phyloP scores from a whole-genome alignment of 2,329 filamentous ascomycete species.

The Cryoendolithus antarcticus region DNA sequence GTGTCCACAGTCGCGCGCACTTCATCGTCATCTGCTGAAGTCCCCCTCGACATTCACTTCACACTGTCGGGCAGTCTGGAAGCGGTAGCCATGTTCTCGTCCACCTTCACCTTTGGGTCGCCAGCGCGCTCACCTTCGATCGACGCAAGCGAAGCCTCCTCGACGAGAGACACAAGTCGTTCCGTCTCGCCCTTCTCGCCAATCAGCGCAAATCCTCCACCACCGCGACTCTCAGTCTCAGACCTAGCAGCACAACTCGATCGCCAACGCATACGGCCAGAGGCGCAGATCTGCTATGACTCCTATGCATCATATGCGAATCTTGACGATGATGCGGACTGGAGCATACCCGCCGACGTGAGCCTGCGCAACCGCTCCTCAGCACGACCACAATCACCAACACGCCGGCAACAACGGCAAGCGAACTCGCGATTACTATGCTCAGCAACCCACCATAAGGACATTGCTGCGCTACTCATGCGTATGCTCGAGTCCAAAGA shows the following conservation, averaged over 20 bases:
- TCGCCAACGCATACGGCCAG: conserved; percentile 12
- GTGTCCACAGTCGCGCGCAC: no score
- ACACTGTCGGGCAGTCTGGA: no score
- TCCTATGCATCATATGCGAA: conserved; percentile 22
- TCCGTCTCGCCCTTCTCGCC: conserved; percentile 23
- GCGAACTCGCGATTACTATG: conserved; percentile 29
- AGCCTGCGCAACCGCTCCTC: conserved; percentile 8
- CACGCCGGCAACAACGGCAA: conserved; percentile 29
- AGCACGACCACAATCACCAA: conserved; percentile 21
- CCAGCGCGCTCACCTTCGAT: no score
- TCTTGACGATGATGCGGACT: conserved; percentile 18
- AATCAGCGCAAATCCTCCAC: conserved; percentile 9
- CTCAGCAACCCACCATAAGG: conserved; percentile 25
- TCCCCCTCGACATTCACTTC: no score
- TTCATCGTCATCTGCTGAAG: no score
- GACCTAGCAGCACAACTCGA: conserved; percentile 21
- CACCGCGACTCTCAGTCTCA: conserved; percentile 17
- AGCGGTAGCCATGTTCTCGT: no score
- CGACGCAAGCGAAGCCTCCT: conserved; percentile 7
- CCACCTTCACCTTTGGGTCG: no score
- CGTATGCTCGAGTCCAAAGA: conserved; percentile 30
- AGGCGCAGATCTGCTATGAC: conserved; percentile 21
- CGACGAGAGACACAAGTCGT: conserved; percentile 14
- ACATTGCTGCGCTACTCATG: conserved; percentile 30
- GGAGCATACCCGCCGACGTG: conserved; percentile 12